Conservation (phyloP, 768 basidiomycete genomes). For the Boletus sp. region DNA sequence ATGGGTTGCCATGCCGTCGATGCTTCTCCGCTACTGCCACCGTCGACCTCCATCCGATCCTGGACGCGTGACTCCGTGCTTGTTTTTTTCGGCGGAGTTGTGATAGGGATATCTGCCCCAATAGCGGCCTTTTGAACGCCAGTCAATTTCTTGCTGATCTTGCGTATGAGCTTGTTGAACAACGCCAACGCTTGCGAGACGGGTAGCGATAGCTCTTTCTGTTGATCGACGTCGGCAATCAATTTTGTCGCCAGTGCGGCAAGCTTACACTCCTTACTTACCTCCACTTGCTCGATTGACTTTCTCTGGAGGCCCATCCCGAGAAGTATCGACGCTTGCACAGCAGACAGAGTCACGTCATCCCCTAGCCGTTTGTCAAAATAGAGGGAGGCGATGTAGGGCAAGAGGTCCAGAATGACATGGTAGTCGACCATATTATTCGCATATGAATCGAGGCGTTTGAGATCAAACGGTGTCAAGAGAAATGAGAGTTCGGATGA, state of each 20-base stretch:
- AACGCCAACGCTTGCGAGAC: slow-evolving; percentile 86
- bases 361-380: slow-evolving; percentile 72
- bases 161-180: slow-evolving; percentile 87
- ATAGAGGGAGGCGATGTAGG: slow-evolving; percentile 74
- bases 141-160: slow-evolving; percentile 70
- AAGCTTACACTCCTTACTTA: slow-evolving; percentile 28
- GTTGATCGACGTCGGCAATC: slow-evolving; percentile 3
- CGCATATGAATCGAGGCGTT: slow-evolving; percentile 92
- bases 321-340: slow-evolving; percentile 88
- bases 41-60: slow-evolving; percentile 11
- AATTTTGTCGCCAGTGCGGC: neutral
- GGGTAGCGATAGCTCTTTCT: slow-evolving; percentile 79
- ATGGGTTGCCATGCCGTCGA: slow-evolving; percentile 42
- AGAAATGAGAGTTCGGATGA: slow-evolving; percentile 54
- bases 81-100: slow-evolving; percentile 30
- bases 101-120: slow-evolving; percentile 55
- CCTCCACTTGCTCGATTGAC: slow-evolving; percentile 85
- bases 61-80: slow-evolving; percentile 12
- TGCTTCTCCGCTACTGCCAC: slow-evolving; percentile 1
- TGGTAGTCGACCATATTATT: slow-evolving; percentile 97
- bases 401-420: slow-evolving; percentile 89
- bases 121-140: slow-evolving; percentile 80
- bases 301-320: slow-evolving; percentile 90
- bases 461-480: slow-evolving; percentile 90
- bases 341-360: slow-evolving; percentile 70